phyloP scores from a whole-genome alignment of 225 moss, liverwort and hornwort species.

The Climacium dendroides region DNA sequence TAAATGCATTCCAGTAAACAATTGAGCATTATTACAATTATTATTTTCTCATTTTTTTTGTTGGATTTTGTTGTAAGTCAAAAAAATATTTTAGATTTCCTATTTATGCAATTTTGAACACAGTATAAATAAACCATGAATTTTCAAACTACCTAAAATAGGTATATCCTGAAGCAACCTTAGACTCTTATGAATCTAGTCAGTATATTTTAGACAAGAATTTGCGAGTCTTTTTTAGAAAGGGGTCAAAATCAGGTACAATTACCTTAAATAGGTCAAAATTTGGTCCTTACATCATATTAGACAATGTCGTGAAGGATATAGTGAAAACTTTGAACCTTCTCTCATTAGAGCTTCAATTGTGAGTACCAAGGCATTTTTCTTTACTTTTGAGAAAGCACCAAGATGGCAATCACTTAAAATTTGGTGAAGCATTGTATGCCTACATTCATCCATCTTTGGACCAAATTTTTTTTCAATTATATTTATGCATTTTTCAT shows the following conservation, averaged over 20 bases:
- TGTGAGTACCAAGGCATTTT: too few species aligned
- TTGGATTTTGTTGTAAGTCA: neutral
- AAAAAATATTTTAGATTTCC: too few species aligned
- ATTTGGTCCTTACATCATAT: neutral
- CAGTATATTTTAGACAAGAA: neutral
- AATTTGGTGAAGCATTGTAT: too few species aligned
- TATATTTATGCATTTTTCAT: too few species aligned
- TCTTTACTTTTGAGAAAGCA: too few species aligned
- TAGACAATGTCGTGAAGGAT: neutral
- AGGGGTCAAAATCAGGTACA: neutral
- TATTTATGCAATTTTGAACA: too few species aligned
- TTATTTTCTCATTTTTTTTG: neutral
- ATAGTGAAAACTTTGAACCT: neutral
- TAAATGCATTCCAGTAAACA: neutral
- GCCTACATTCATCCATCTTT: too few species aligned
- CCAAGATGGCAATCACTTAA: accelerated
- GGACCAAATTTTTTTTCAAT: too few species aligned
- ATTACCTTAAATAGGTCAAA: neutral
- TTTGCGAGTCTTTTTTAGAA: neutral
- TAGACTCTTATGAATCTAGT: neutral
- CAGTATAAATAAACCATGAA: neutral
- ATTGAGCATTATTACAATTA: neutral
- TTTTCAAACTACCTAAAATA: neutral
- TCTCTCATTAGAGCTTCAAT: neutral
- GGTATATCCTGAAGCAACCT: accelerated